phyloP scores from a whole-genome alignment of 108 stramenopile genomes.

The Cyclostephanos tholiformis region DNA sequence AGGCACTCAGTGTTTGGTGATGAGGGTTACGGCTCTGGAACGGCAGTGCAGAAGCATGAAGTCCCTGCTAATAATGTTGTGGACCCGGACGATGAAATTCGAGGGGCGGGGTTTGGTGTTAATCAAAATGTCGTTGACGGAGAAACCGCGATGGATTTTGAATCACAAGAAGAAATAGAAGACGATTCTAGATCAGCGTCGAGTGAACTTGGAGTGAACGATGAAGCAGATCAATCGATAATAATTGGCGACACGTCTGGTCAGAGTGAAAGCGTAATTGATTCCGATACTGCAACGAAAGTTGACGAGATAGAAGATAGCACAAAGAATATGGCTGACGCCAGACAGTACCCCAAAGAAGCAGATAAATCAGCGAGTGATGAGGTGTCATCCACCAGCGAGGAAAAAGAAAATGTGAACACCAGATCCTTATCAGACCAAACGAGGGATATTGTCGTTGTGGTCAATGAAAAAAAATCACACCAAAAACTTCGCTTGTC shows the following conservation, averaged over 20 bases:
- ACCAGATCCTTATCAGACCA: not conserved
- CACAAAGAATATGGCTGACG: not conserved
- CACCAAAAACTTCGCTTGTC: too few species aligned
- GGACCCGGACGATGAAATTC: slow-evolving; percentile 3
- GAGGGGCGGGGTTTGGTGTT: not conserved
- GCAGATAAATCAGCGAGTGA: not conserved
- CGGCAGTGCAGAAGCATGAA: slow-evolving; percentile 33
- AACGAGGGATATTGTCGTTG: not conserved
- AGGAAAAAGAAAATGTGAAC: not conserved
- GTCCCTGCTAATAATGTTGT: slow-evolving; percentile 19
- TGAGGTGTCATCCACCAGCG: not conserved
- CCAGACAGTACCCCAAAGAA: not conserved
- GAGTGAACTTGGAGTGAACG: not conserved
- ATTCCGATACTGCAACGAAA: not conserved
- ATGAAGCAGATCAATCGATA: not conserved
- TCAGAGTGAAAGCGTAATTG: not conserved
- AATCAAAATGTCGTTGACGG: slow-evolving; percentile 1
- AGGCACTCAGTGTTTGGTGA: slow-evolving; percentile 48
- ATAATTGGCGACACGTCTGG: not conserved
- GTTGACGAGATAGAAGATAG: not conserved
- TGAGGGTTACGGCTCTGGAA: slow-evolving; percentile 20
- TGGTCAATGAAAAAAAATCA: not conserved
- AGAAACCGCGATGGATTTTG: not conserved
- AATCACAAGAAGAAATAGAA: not conserved
- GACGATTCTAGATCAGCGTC: not conserved